Conservation (phyloP, 2,329 filamentous ascomycete species). For the Fusarium equiseti region DNA sequence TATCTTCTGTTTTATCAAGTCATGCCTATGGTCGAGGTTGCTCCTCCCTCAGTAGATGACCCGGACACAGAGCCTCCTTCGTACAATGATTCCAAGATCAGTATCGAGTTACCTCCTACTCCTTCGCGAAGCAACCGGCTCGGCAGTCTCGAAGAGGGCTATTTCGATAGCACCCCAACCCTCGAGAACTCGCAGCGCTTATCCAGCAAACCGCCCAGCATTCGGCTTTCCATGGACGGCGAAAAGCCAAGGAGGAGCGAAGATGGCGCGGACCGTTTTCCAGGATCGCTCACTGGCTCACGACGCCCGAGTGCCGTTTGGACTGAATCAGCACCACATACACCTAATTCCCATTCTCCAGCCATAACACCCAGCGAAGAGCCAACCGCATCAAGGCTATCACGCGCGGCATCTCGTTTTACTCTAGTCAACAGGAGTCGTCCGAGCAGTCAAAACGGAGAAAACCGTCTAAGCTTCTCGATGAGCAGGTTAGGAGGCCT, state of each 20-base stretch:
- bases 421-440: constrained; percentile 63
- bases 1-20: constrained; percentile 97
- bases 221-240: constrained; percentile 68
- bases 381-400: constrained; percentile 65
- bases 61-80: constrained; percentile 67
- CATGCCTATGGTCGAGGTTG: constrained; percentile 82
- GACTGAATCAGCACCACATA: constrained; percentile 58
- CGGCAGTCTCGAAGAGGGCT: constrained; percentile 42
- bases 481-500: constrained; percentile 68
- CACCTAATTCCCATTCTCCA: constrained; percentile 54
- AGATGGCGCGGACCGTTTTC: constrained; percentile 56
- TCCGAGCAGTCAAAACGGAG: constrained; percentile 69
- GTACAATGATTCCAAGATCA: constrained; percentile 65
- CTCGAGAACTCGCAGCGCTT: constrained; percentile 35
- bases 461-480: constrained; percentile 68
- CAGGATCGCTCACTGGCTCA: constrained; percentile 52
- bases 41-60: constrained; percentile 60
- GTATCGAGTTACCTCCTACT: constrained; percentile 52
- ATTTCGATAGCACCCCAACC: constrained; percentile 45
- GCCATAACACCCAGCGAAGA: constrained; percentile 65
- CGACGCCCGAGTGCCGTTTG: constrained; percentile 65
- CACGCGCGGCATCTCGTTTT: constrained; percentile 69
- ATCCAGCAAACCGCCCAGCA: constrained; percentile 59
- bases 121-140: constrained; percentile 38
- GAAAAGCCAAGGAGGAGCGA: constrained; percentile 65